A percentile compares a stretch with the other conserved stretches of the same genome.
Evolutionary conservation across 129 eudicot species (phyloP).

Genomic region (Arctium lappa): DNA sequence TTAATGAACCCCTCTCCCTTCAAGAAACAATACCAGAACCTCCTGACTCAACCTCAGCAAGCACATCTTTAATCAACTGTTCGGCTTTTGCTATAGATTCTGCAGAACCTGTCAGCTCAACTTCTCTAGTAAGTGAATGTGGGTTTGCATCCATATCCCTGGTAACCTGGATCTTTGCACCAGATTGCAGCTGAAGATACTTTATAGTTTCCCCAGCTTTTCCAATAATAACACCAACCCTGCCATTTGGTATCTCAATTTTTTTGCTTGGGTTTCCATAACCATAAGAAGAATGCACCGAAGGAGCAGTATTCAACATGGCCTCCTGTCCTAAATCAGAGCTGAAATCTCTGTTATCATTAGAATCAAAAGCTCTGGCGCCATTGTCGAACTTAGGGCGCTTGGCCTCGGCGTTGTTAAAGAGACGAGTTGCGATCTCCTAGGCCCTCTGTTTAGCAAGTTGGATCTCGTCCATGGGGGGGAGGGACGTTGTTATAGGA

Average conservation of each 20-base stretch:
- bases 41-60: slow-evolving; percentile 83
- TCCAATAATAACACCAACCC: slow-evolving; percentile 93
- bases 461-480: too few species aligned
- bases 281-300: slow-evolving; percentile 51
- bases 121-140: slow-evolving; percentile 52
- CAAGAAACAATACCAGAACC: slow-evolving; percentile 67
- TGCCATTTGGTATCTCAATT: slow-evolving; percentile 80
- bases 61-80: slow-evolving; percentile 69
- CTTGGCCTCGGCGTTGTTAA: too few species aligned
- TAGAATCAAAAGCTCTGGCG: too few species aligned
- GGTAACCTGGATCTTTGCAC: slow-evolving; percentile 91
- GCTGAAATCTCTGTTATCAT: slow-evolving; percentile 18
- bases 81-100: slow-evolving; percentile 84
- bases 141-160: slow-evolving; percentile 86
- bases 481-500: slow-evolving; percentile 48
- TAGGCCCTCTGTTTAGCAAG: too few species aligned
- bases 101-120: too few species aligned
- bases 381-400: too few species aligned
- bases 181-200: slow-evolving; percentile 76
- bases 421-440: too few species aligned
- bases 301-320: slow-evolving; percentile 21
- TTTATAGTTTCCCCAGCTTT: slow-evolving; percentile 88
- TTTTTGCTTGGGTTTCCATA: slow-evolving; percentile 62
- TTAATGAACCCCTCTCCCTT: slow-evolving; percentile 54
- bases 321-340: slow-evolving; percentile 40